A percentile compares a stretch with the other conserved stretches of the same genome.
These are phyloP conservation scores for Talaromyces adpressus DNA, from an alignment of 495 filamentous ascomycete species.

Conservation along the genomic window DNA sequence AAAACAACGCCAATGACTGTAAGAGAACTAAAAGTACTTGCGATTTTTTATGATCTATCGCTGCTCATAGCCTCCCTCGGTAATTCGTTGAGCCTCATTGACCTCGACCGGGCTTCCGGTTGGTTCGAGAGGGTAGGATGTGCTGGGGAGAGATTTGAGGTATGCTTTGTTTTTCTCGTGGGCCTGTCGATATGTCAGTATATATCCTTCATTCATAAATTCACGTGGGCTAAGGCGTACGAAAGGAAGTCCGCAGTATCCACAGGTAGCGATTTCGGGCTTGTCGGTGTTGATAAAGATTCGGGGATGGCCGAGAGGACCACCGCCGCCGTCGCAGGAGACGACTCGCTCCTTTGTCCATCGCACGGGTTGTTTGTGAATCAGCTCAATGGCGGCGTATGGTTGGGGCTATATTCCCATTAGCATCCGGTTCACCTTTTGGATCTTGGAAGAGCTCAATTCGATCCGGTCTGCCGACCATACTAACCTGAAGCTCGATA, in stretches of 20 bases:
- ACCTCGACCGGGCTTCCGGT: slow-evolving; percentile 43
- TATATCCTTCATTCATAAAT: neutral
- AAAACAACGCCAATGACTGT: slow-evolving; percentile 33
- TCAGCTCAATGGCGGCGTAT: slow-evolving; percentile 84
- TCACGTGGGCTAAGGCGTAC: slow-evolving; percentile 46
- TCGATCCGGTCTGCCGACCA: neutral
- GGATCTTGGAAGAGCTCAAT: neutral
- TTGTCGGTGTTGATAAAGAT: slow-evolving; percentile 99
- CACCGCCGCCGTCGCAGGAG: slow-evolving; percentile 89
- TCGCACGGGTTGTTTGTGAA: slow-evolving; percentile 89
- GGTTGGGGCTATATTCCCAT: slow-evolving; percentile 62
- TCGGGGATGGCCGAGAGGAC: slow-evolving; percentile 81
- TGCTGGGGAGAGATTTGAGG: slow-evolving; percentile 70
- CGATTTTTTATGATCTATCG: slow-evolving; percentile 32
- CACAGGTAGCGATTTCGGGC: slow-evolving; percentile 82
- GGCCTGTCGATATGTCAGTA: slow-evolving; percentile 47
- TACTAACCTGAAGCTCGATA: slow-evolving; percentile 76
- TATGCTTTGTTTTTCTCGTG: slow-evolving; percentile 78
- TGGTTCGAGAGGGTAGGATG: slow-evolving; percentile 66
- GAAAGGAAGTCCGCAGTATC: slow-evolving; percentile 92
- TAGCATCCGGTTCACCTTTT: neutral
- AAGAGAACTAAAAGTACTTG: neutral
- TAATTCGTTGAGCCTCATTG: slow-evolving; percentile 47
- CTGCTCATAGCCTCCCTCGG: slow-evolving; percentile 44
- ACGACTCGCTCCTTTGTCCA: slow-evolving; percentile 80